phyloP scores from a whole-genome alignment of 192 early-diverging fungal species.

The Podila epicladia region DNA sequence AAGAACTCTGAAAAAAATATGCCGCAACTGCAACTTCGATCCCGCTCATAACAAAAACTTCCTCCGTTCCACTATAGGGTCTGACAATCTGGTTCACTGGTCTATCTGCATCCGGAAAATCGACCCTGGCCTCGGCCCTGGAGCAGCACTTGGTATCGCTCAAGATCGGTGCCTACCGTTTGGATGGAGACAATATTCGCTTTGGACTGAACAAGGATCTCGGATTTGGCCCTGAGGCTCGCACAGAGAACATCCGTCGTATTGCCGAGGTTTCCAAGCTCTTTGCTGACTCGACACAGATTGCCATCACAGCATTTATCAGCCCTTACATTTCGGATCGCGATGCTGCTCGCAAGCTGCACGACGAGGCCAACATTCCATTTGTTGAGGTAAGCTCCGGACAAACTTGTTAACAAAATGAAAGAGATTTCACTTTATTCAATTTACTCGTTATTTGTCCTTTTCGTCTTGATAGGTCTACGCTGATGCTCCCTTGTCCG shows the following conservation, averaged over 20 bases:
- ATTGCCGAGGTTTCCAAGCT: constrained; percentile 93
- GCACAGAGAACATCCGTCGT: constrained; percentile 95
- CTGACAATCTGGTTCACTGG: constrained; percentile 96
- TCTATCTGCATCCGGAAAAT: constrained; percentile 94
- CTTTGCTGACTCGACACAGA: constrained; percentile 86
- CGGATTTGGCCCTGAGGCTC: constrained; percentile 89
- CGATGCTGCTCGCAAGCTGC: constrained; percentile 80
- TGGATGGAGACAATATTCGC: constrained; percentile 98
- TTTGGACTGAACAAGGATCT: constrained; percentile 97
- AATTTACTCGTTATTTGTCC: background rate
- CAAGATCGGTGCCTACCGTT: constrained; percentile 82
- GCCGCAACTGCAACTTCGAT: background rate
- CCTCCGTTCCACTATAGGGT: constrained; percentile 55
- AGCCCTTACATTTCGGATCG: constrained; percentile 88
- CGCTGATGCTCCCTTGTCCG: constrained; percentile 87
- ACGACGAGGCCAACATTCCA: constrained; percentile 77
- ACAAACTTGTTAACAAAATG: background rate
- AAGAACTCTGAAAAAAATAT: background rate
- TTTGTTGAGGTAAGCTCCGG: constrained; percentile 74
- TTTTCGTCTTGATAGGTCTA: constrained; percentile 58
- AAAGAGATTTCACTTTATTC: background rate
- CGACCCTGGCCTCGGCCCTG: constrained; percentile 89
- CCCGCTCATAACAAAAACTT: constrained; percentile 5
- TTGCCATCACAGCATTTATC: constrained; percentile 92
- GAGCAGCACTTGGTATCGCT: constrained; percentile 87